Percentiles rank a stretch among this genome's conserved stretches.
Evolutionary conservation across 768 basidiomycete genomes (phyloP).

Genomic region (Cubamyces sp.): DNA sequence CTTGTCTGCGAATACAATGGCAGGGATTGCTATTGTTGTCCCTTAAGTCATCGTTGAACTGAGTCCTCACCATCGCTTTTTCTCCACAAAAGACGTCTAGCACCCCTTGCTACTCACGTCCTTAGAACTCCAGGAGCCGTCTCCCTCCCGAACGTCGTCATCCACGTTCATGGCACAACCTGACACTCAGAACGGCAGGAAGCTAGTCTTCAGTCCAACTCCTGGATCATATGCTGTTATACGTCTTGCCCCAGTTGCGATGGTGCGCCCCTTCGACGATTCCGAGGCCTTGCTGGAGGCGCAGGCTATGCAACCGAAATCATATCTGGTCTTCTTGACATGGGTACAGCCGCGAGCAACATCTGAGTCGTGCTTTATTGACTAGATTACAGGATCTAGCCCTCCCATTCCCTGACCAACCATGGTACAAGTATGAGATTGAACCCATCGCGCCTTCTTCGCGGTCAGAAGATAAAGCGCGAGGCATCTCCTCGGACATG

Average conservation of each 20-base stretch:
- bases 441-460: not conserved
- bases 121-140: no score
- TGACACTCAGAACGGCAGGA: no score
- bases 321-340: no score
- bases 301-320: not conserved
- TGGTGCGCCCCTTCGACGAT: slow-evolving; percentile 5
- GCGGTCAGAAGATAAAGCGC: not conserved
- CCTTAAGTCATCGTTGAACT: no score
- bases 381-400: not conserved
- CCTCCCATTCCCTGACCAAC: not conserved
- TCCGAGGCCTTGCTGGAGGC: not conserved
- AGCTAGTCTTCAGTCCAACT: not conserved
- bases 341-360: no score
- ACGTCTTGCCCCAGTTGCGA: slow-evolving; percentile 11
- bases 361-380: not conserved
- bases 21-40: no score
- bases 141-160: no score
- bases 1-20: no score
- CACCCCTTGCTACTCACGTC: no score
- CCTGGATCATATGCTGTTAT: not conserved
- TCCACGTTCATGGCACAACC: no score
- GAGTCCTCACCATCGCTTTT: no score
- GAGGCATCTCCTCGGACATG: not conserved
- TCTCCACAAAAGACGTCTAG: no score
- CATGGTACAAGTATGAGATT: not conserved